Evolutionary conservation across 192 early-diverging fungal species (phyloP), one percentile per base, ranked within the genome.

Genomic region (Podila epicladia): DNA sequence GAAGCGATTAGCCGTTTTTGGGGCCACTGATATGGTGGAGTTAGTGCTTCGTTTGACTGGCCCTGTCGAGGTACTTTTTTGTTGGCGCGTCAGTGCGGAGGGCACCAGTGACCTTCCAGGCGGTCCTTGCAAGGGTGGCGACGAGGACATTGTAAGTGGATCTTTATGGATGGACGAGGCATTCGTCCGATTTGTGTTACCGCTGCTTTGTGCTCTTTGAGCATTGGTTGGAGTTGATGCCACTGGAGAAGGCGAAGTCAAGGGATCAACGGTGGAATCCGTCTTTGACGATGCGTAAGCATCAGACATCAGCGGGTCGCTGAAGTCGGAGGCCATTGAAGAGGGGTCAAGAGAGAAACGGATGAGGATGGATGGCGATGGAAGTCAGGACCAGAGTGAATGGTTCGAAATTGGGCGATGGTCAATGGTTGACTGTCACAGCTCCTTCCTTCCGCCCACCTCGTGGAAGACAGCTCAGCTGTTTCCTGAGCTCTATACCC

Each of bases 281-380:
- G 33, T 72, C 71, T 64, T 73, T 33, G 77, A 71, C 2, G 77
- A 80, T 22, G 77, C 64, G 38, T 80, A 80, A 28, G 71, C 71
- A 41, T 57, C 77, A 38, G 77, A 80, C 38, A 71, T 80, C 20
- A 80, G 66, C 15, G 77, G 77, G 62, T 80, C 77, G 37, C 71
- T 80, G 31, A 80, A 80, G 70, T 68, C 71, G 28, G 67, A 71
- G 12, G 77, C 65, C 77, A 80, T 80, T 64, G 22, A 62, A 60
- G 53, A 38, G 33, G 29, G 19, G 33, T 37, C 11, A 63, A 20
- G 13, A 7, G 12, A 38, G 19, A 48, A 8, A 19, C 28, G 37
- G 45, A 50, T 65, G 28, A 37, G 37, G 24, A 19, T 28, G 37
- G 24, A 19, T 28, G 28, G 15, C 33, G 31, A 48, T 59, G 67